A percentile compares a stretch with the other conserved stretches of the same genome.
phyloP scores from a whole-genome alignment of 2,329 filamentous ascomycete species.

The Zarea fungicola region DNA sequence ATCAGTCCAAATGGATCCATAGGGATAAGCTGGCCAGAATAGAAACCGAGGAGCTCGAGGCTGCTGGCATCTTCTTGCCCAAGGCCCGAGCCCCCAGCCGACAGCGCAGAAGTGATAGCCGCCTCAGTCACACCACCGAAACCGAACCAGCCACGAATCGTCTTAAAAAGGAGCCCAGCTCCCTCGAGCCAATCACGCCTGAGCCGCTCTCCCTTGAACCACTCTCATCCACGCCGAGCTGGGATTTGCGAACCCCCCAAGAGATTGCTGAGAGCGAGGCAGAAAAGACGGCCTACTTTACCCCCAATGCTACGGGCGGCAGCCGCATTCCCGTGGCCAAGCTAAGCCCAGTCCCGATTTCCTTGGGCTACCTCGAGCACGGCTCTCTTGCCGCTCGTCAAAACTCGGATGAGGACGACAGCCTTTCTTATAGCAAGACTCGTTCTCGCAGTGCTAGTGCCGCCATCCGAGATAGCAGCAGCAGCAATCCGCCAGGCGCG shows the following conservation, averaged over 20 bases:
- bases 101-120: slow-evolving; percentile 33
- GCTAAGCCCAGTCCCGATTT: slow-evolving; percentile 70
- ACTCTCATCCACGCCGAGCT: slow-evolving; percentile 41
- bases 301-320: slow-evolving; percentile 53
- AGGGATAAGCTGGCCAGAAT: slow-evolving; percentile 78
- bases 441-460: slow-evolving; percentile 67
- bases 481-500: slow-evolving; percentile 21
- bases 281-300: slow-evolving; percentile 46
- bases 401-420: slow-evolving; percentile 49
- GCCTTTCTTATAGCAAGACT: slow-evolving; percentile 55
- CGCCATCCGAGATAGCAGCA: slow-evolving; percentile 33
- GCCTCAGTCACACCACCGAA: slow-evolving; percentile 28
- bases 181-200: too few species aligned
- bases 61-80: slow-evolving; percentile 64
- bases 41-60: slow-evolving; percentile 74
- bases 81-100: slow-evolving; percentile 49
- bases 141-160: slow-evolving; percentile 25
- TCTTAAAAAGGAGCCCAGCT: slow-evolving; percentile 43
- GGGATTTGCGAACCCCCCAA: slow-evolving; percentile 72
- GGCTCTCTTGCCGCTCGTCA: slow-evolving; percentile 63
- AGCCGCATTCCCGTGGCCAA: slow-evolving; percentile 87
- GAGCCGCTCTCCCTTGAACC: slow-evolving; percentile 33
- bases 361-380: slow-evolving; percentile 66
- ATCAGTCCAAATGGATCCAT: slow-evolving; percentile 77
- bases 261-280: slow-evolving; percentile 70